phyloP scores from a whole-genome alignment of 306 rosid genomes.

The Pyrus communis region DNA sequence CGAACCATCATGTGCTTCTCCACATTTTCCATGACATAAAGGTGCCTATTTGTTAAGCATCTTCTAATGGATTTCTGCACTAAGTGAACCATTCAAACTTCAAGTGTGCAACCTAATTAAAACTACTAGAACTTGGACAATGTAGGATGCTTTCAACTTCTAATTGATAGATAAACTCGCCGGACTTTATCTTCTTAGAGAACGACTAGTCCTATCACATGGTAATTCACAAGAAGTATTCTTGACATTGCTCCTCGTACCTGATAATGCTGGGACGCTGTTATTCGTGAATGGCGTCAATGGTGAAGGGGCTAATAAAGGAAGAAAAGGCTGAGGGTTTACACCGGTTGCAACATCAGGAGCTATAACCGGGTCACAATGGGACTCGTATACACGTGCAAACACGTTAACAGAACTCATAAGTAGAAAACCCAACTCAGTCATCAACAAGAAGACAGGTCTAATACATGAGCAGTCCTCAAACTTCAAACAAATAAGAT shows the following conservation, averaged over 20 bases:
- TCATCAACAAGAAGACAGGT: not conserved
- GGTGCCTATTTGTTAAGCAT: not conserved
- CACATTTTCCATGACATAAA: not conserved
- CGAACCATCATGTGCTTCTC: not conserved
- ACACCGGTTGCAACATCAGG: slow-evolving; percentile 30
- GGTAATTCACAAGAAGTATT: not conserved
- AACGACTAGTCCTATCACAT: not conserved
- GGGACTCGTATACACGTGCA: slow-evolving; percentile 29
- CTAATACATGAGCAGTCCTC: not conserved
- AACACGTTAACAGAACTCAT: not conserved
- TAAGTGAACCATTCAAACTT: not conserved
- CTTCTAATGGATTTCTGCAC: not conserved
- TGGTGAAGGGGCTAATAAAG: slow-evolving; percentile 49
- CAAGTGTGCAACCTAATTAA: not conserved
- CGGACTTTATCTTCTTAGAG: not conserved
- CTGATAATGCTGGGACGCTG: slow-evolving; percentile 40
- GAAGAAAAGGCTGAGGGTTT: slow-evolving; percentile 49
- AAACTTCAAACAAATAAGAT: not conserved
- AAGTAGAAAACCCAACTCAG: not conserved
- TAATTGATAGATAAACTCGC: not conserved
- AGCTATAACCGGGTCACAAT: slow-evolving; percentile 23
- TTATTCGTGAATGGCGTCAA: slow-evolving; percentile 39
- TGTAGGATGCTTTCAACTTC: not conserved
- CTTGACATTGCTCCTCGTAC: slow-evolving; percentile 16
- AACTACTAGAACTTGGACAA: not conserved